A percentile compares a stretch with the other conserved stretches of the same genome.
These are phyloP conservation scores for Leccinum variicolor DNA, from an alignment of 768 basidiomycete species.

Conservation along the genomic window DNA sequence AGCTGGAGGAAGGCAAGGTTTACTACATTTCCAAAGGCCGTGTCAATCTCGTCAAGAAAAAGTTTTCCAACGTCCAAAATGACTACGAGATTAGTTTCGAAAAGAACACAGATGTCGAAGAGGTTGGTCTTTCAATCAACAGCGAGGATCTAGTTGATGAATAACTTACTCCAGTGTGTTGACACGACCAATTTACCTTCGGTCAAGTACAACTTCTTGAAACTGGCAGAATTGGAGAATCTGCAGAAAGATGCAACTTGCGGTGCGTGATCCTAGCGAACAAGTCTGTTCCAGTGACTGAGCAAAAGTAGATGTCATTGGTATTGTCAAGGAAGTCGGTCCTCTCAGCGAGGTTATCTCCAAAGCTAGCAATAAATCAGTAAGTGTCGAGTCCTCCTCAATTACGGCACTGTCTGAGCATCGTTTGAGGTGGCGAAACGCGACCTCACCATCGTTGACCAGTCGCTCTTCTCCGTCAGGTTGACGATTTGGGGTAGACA, in stretches of 20 bases:
- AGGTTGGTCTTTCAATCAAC: constrained; percentile 44
- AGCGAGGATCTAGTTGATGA: constrained; percentile 1
- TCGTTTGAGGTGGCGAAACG: constrained; percentile 72
- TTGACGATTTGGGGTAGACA: constrained; percentile 96
- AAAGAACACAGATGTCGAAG: constrained; percentile 77
- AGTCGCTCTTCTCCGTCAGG: constrained; percentile 70
- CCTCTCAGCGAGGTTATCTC: constrained; percentile 69
- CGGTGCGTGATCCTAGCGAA: constrained; percentile 47
- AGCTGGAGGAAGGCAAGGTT: constrained; percentile 87
- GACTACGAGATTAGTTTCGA: constrained; percentile 94
- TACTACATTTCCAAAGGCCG: constrained; percentile 89
- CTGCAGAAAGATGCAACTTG: constrained; percentile 77
- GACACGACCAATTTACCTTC: constrained; percentile 75
- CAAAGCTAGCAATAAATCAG: constrained; percentile 64
- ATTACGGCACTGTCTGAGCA: constrained; percentile 1
- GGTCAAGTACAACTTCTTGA: constrained; percentile 80
- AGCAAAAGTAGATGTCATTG: constrained; percentile 71
- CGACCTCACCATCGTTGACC: constrained; percentile 86
- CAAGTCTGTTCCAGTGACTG: not conserved
- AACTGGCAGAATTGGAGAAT: constrained; percentile 57
- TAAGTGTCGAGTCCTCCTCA: constrained; percentile 20
- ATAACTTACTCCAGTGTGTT: constrained; percentile 53
- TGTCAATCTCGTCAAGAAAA: constrained; percentile 95
- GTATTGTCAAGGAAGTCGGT: constrained; percentile 75
- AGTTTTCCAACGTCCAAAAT: constrained; percentile 85